phyloP scores from a whole-genome alignment of 2,329 filamentous ascomycete species.

The Atkinsonella texensis region DNA sequence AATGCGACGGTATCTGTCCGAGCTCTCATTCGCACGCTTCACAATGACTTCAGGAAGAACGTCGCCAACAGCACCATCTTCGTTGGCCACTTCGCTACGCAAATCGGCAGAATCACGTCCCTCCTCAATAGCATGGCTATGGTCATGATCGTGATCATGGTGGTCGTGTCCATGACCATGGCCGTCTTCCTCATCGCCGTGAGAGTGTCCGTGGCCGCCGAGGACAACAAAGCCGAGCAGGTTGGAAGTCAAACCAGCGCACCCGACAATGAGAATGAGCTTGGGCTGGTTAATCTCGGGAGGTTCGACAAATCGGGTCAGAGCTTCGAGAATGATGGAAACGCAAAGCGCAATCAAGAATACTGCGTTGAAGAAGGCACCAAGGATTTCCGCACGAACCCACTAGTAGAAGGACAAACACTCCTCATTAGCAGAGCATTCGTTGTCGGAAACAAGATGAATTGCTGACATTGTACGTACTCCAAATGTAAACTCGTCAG shows the following conservation, averaged over 20 bases:
- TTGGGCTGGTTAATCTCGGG: constrained; percentile 76
- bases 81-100: constrained; percentile 36
- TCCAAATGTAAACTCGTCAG: constrained; percentile 90
- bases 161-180: constrained; percentile 39
- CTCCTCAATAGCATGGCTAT: constrained; percentile 36
- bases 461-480: constrained; percentile 35
- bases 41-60: constrained; percentile 51
- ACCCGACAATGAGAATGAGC: constrained; percentile 83
- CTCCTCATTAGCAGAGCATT: constrained; percentile 11
- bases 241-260: constrained; percentile 75
- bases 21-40: constrained; percentile 30
- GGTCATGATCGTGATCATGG: constrained; percentile 25
- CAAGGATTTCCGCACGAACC: constrained; percentile 93
- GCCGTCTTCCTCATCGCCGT: constrained; percentile 46
- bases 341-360: constrained; percentile 94
- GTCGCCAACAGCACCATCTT: constrained; percentile 46
- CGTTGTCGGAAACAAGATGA: background rate
- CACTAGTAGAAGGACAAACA: constrained; percentile 42
- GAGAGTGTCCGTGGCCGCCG: constrained; percentile 82
- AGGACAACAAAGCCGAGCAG: constrained; percentile 81
- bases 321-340: constrained; percentile 90
- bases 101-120: constrained; percentile 32
- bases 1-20: constrained; percentile 26
- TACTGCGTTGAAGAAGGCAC: constrained; percentile 92
- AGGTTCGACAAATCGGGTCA: constrained; percentile 84